A percentile compares a stretch with the other conserved stretches of the same genome.
These are phyloP conservation scores for Tetragonia tetragonoides DNA, from an alignment of 148 eudicot species.

Conservation along the genomic window DNA sequence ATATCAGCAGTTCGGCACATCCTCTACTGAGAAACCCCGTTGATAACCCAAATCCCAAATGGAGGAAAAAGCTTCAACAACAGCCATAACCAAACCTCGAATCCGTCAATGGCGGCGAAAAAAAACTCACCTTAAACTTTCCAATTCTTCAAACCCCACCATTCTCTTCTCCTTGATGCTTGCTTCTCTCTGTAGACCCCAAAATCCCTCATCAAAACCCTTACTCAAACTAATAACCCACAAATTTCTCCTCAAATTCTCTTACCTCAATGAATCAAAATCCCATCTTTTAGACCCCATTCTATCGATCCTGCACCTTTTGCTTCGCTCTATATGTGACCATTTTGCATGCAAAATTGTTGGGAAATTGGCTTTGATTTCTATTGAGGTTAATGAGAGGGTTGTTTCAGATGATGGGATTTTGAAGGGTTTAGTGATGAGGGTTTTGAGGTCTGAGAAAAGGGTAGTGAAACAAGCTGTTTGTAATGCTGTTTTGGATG, in stretches of 20 bases:
- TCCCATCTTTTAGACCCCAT: slow-evolving; percentile 17
- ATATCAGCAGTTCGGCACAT: too few relatives aligned
- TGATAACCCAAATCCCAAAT: too few relatives aligned
- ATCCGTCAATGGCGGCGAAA: neutral
- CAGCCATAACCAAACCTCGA: too few relatives aligned
- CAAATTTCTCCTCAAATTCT: slow-evolving; percentile 19
- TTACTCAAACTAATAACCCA: slow-evolving; percentile 16
- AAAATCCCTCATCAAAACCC: slow-evolving; percentile 24
- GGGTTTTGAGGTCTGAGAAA: slow-evolving; percentile 13
- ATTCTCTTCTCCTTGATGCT: slow-evolving; percentile 27
- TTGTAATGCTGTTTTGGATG: slow-evolving; percentile 59
- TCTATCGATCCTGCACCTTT: slow-evolving; percentile 42
- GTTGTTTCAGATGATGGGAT: slow-evolving; percentile 40
- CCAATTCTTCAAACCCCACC: neutral
- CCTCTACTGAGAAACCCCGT: too few relatives aligned
- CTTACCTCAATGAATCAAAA: slow-evolving; percentile 5
- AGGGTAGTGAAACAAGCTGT: slow-evolving; percentile 33
- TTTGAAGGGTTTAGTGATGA: slow-evolving; percentile 17
- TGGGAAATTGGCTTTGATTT: slow-evolving; percentile 41
- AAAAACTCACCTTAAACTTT: neutral
- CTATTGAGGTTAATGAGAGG: slow-evolving; percentile 48
- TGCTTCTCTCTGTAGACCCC: slow-evolving; percentile 28
- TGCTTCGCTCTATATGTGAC: slow-evolving; percentile 34
- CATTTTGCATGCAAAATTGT: slow-evolving; percentile 42
- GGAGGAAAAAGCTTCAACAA: too few relatives aligned